Conservation (phyloP, 129 eudicot species). For the Centaurea solstitialis region DNA sequence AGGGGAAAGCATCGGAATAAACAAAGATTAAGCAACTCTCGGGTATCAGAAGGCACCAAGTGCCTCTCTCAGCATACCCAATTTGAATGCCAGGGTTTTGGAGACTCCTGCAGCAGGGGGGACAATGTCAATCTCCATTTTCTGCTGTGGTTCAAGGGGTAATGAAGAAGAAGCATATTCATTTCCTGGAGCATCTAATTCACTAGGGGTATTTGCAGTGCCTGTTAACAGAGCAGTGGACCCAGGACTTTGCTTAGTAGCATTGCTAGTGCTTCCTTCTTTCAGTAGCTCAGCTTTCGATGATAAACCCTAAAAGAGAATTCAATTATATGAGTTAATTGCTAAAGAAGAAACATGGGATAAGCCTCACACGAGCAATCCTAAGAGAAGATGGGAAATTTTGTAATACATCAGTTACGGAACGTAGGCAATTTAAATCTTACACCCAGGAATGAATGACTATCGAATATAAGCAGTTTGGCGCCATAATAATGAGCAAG, state of each 20-base stretch:
- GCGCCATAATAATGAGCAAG: conserved; percentile 84
- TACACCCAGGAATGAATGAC: conserved; percentile 72
- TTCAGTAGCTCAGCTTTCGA: conserved; percentile 61
- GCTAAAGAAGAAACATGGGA: neutral
- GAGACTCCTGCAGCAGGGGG: conserved; percentile 49
- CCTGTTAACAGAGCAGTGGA: conserved; percentile 38
- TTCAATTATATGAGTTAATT: neutral
- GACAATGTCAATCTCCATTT: conserved; percentile 43
- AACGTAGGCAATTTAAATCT: conserved; percentile 28
- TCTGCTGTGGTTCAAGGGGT: conserved; percentile 46
- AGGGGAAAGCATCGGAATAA: neutral
- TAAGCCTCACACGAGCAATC: neutral
- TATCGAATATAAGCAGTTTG: conserved; percentile 82
- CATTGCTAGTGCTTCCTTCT: conserved; percentile 46
- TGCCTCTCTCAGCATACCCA: conserved; percentile 37
- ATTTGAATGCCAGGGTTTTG: conserved; percentile 50
- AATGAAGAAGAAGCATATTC: conserved; percentile 33
- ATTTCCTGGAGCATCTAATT: conserved; percentile 36
- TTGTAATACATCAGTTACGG: neutral
- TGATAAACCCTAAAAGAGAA: conserved; percentile 55
- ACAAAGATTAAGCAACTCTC: conserved; percentile 11
- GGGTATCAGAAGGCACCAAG: too few relatives aligned
- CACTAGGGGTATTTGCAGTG: conserved; percentile 41
- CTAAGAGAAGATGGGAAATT: neutral
- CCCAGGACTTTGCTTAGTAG: conserved; percentile 40